Percentiles rank a stretch among this genome's conserved stretches.
Conservation (phyloP, 2,329 filamentous ascomycete genomes). For the Talaromyces sp. region DNA sequence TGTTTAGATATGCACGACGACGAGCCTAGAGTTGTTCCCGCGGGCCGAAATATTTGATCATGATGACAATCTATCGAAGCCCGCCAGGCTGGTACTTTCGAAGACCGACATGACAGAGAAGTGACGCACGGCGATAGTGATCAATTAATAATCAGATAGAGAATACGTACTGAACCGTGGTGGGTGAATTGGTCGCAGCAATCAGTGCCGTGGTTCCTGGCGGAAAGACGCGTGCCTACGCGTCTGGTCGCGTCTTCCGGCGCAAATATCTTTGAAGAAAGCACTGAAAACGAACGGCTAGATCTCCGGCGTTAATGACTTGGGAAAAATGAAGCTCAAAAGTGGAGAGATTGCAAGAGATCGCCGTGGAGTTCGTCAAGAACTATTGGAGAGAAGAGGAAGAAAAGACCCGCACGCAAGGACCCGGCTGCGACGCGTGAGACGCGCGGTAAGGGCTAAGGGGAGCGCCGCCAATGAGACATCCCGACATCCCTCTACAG, state of each 20-base stretch:
- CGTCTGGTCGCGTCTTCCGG: no score
- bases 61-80: neutral
- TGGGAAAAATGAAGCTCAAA: no score
- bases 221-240: no score
- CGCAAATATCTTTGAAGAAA: no score
- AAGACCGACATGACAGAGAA: neutral
- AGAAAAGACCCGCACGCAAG: neutral
- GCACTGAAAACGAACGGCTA: no score
- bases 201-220: no score
- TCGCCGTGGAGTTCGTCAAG: no score
- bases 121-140: neutral
- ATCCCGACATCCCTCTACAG: neutral
- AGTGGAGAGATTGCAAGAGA: no score
- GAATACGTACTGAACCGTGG: no score
- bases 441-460: slow-evolving; percentile 2
- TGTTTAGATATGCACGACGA: neutral
- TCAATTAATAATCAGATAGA: neutral
- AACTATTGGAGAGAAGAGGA: neutral
- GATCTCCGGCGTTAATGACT: no score
- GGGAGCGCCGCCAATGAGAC: neutral
- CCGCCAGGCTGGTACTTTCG: neutral
- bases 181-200: no score
- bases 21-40: neutral
- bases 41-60: neutral
- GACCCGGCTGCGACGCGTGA: slow-evolving; percentile 7